Base-by-base conservation (phyloP, 495 filamentous ascomycete species). In the Neurospora discreta region DNA sequence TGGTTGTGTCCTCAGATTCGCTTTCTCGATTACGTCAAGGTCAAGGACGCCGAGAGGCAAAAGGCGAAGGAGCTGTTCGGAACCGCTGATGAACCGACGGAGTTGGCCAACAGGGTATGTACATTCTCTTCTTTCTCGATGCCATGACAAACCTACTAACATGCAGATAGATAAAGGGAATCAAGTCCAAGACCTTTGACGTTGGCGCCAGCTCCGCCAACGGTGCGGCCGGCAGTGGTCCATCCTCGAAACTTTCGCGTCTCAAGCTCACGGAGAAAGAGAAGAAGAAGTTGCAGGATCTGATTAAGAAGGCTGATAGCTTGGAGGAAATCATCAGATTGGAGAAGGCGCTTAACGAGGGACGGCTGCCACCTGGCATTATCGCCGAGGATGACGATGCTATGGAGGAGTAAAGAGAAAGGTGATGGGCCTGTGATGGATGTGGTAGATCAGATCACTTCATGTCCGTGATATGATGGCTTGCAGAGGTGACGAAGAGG, bases 1-100 rank as follows among this genome's bases (percentile, higher is more conserved):
- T 98, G 91, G 92, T 87, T 90, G 65, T 90, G 90, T 75, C 93
- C 94, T 5, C 85, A 84, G 26, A 88, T 99, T 33, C 91, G 94
- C 42, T 97, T 97, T 84, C 85, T 99, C 65, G 96, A 99, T 83
- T 98, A 93, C 80, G 87, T 89, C 70, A 96, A 95, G 82, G 93
- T 98, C 39, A 96, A 93, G 78, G 88, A 94, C 68, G 89, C 84
- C 2, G 96, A 99, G 84, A 90, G 94, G 20, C 79, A 85, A 68
- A 85, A 87, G 73, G 93, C 94, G 0, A 84, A 81, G 42, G 90
- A 93, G 78, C 86, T 98, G 2, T 98, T 98, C 78, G 95, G 95
- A 69, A 93, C 89, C 0, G 74, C 78, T 2, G 85, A 90, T 46
- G 87, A 90, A 74, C 95, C 94, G 3, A 92, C 93, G 0, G 89